Conservation (phyloP, 2,329 filamentous ascomycete species). For the Neospermospora avenae region DNA sequence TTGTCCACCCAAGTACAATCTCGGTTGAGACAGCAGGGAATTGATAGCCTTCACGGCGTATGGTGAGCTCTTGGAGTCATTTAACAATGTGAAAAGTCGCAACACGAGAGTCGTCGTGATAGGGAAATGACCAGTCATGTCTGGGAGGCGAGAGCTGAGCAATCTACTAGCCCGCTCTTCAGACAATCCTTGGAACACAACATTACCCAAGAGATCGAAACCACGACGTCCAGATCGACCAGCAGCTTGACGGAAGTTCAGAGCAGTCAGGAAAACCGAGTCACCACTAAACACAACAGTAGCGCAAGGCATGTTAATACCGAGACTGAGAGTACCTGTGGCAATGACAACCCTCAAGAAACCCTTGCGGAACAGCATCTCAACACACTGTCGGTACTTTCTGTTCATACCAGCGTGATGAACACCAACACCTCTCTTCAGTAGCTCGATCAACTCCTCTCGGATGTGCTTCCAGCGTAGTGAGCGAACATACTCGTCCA, state of each 20-base stretch:
- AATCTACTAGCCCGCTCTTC: conserved; percentile 61
- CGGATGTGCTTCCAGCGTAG: conserved; percentile 50
- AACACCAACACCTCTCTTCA: conserved; percentile 68
- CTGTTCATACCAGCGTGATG: conserved; percentile 81
- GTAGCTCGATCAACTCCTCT: conserved; percentile 53
- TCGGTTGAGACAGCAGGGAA: conserved; percentile 65
- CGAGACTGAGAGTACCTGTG: conserved; percentile 71
- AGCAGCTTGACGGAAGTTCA: conserved; percentile 74
- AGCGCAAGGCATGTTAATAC: conserved; percentile 83
- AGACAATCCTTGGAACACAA: conserved; percentile 69
- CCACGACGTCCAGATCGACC: conserved; percentile 77
- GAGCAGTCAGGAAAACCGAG: conserved; percentile 67
- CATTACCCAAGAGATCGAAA: conserved; percentile 77
- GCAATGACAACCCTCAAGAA: conserved; percentile 69
- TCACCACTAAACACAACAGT: conserved; percentile 76
- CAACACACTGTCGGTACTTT: conserved; percentile 69
- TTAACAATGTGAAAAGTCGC: conserved; percentile 62
- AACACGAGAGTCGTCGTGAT: conserved; percentile 71
- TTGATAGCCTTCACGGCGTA: conserved; percentile 62
- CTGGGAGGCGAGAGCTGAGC: conserved; percentile 69
- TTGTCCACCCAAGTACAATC: conserved; percentile 67
- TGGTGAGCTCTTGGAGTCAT: conserved; percentile 60
- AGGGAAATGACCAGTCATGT: conserved; percentile 74
- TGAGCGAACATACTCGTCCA: conserved; percentile 51
- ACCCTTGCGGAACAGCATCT: conserved; percentile 71